Conservation (phyloP, 805 yeast genomes). For the Candida khao-thaluensis region DNA sequence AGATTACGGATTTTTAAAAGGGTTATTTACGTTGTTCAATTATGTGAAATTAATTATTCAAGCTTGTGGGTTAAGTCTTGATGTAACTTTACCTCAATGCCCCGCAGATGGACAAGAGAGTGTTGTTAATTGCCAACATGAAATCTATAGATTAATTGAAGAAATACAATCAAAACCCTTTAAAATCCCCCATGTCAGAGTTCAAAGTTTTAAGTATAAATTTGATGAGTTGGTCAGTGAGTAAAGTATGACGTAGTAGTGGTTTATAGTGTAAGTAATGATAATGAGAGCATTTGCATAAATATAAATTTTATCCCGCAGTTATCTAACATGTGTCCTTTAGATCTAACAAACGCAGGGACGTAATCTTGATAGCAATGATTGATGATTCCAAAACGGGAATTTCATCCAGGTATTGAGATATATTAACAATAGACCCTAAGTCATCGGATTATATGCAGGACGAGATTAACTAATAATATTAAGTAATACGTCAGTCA, state of each 20-base stretch:
- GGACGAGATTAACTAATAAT: too few relatives aligned
- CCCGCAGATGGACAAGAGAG: background rate
- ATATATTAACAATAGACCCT: too few relatives aligned
- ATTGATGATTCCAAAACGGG: too few relatives aligned
- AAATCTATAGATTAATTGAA: background rate
- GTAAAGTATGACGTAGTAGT: slow-evolving; percentile 4
- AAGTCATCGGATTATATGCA: too few relatives aligned
- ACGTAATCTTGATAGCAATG: too few relatives aligned
- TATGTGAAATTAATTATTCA: slow-evolving; percentile 31
- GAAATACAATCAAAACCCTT: slow-evolving; percentile 2
- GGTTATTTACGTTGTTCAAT: slow-evolving; percentile 67
- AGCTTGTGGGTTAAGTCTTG: slow-evolving; percentile 3
- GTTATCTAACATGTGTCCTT: too few relatives aligned
- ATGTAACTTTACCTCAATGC: background rate
- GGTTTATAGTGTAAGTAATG: slow-evolving; percentile 2
- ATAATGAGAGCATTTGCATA: slow-evolving; percentile 9
- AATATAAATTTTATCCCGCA: slow-evolving; percentile 2
- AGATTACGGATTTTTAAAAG: slow-evolving; percentile 85
- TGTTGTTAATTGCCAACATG: background rate
- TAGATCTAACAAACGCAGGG: too few relatives aligned
- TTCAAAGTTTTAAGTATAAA: background rate
- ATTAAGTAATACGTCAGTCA: too few relatives aligned
- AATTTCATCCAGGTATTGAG: too few relatives aligned
- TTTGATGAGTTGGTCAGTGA: slow-evolving; percentile 9
- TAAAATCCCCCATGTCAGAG: background rate